Base-by-base conservation (phyloP, 441 rosid species). In the Sinapis alba region DNA sequence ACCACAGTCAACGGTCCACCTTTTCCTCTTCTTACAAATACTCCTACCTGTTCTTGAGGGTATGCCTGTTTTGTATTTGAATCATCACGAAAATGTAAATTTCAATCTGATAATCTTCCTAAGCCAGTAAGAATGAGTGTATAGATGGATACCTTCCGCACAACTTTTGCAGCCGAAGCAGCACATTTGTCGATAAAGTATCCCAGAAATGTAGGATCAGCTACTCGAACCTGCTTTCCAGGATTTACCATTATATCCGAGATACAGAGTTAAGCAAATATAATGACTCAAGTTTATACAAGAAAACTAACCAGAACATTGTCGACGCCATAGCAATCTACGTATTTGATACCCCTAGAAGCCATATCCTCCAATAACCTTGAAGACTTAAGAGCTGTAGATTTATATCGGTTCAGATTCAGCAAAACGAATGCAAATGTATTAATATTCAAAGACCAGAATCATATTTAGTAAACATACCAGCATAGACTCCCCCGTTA, bases 1-100 rank as follows among this genome's bases (percentile, higher is more conserved):
- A 94, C 97, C 45, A 96, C 99, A 70, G 92, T 88, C 69, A 94
- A 92, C 7, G 98, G 98, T 69, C 99, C 98, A 57, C 99, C 99
- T 89, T 96, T 96, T 74, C 99, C 98, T 61, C 98, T 87, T 84
- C 98, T 83, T 20, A 96, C 98, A 76, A 94, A 96, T 34, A 94
- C 97, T 69, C 99, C 98, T 23, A 96, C 98, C 74, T 94, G 93
- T 84, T 96, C 99, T 73, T 96, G 97, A 62, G 99, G 98, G 74
- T 92, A 96, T 0, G 97, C 98, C 99, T 96, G 84, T 43, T 79
- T 76, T 32, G 38, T 8, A 32, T 32, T 32, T 32, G 38, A 32
- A 32, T 32, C 38, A 32, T 2, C 11, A 32, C 3, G 38, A 32
- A 32, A 11, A 32, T 32, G 38, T 8, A 32, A 32, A 32, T 32